A percentile compares a stretch with the other conserved stretches of the same genome.
Evolutionary conservation across 1,284 basidiomycete species (phyloP).

Genomic region (Puccinia sorghi): DNA sequence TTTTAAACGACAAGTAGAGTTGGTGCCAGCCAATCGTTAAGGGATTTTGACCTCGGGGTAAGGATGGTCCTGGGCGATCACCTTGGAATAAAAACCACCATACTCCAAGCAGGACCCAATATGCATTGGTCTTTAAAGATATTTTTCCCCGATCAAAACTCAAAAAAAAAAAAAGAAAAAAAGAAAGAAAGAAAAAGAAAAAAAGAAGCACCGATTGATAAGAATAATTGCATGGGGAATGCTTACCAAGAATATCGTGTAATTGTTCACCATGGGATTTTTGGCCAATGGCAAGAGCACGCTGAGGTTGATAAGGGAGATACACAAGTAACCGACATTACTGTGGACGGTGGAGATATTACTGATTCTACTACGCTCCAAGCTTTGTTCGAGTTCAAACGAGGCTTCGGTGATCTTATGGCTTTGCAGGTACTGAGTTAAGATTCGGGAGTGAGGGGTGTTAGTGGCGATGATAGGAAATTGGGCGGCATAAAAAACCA

Average conservation of each 20-base stretch:
- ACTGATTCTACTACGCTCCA: constrained; percentile 36
- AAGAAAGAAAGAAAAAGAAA: background rate
- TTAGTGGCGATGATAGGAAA: constrained; percentile 38
- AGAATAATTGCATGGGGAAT: background rate
- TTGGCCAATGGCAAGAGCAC: constrained; percentile 36
- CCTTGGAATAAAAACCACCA: constrained; percentile 50
- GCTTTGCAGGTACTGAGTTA: background rate
- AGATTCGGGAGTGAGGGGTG: constrained; percentile 14
- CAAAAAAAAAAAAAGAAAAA: background rate
- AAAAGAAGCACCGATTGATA: background rate
- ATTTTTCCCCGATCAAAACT: background rate
- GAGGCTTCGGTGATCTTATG: constrained; percentile 10
- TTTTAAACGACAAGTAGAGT: constrained; percentile 22
- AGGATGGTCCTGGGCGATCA: constrained; percentile 29
- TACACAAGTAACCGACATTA: constrained; percentile 42
- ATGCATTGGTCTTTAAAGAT: constrained; percentile 29
- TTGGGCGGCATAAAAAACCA: constrained; percentile 47
- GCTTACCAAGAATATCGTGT: constrained; percentile 45
- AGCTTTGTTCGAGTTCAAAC: constrained; percentile 18
- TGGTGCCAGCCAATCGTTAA: constrained; percentile 41
- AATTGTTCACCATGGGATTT: constrained; percentile 36
- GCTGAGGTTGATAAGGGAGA: constrained; percentile 30
- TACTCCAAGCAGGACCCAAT: constrained; percentile 41
- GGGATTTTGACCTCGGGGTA: constrained; percentile 20
- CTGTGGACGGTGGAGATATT: constrained; percentile 45